Conservation (phyloP, 2,329 filamentous ascomycete species). For the Coniella lustricola region DNA sequence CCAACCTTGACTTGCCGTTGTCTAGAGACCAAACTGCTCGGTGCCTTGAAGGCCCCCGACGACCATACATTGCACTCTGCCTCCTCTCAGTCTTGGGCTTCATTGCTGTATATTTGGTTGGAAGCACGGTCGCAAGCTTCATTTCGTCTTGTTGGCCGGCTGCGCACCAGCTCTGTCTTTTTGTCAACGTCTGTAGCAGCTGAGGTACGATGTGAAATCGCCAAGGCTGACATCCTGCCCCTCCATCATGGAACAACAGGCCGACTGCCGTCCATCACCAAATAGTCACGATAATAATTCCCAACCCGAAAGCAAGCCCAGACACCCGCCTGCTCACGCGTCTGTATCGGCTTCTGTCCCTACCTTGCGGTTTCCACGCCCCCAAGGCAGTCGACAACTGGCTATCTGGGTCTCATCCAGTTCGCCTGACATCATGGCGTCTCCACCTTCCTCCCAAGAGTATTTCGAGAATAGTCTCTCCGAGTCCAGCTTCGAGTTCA, state of each 20-base stretch:
- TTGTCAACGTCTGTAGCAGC: constrained; percentile 19
- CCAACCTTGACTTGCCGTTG: neutral
- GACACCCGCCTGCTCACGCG: constrained; percentile 20
- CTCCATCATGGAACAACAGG: constrained; percentile 48
- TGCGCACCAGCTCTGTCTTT: neutral
- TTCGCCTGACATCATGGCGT: constrained; percentile 49
- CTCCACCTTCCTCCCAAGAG: constrained; percentile 32
- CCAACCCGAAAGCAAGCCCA: constrained; percentile 15
- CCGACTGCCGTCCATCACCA: constrained; percentile 17
- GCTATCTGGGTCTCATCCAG: constrained; percentile 55
- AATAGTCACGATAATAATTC: constrained; percentile 16
- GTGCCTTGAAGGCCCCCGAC: constrained; percentile 2
- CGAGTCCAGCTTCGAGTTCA: constrained; percentile 52
- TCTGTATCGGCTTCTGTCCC: constrained; percentile 28
- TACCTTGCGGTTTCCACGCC: constrained; percentile 48
- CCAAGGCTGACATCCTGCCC: constrained; percentile 27
- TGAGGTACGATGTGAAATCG: constrained; percentile 31
- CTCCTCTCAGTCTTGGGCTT: neutral
- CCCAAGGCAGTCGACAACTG: constrained; percentile 47
- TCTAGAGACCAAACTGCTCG: neutral
- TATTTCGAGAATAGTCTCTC: constrained; percentile 42
- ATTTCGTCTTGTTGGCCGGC: neutral
- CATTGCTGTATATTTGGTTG: neutral
- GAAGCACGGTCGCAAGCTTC: neutral
- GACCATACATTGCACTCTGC: neutral